phyloP scores from a whole-genome alignment of 2,329 filamentous ascomycete species.

The Scytalidium lignicola region DNA sequence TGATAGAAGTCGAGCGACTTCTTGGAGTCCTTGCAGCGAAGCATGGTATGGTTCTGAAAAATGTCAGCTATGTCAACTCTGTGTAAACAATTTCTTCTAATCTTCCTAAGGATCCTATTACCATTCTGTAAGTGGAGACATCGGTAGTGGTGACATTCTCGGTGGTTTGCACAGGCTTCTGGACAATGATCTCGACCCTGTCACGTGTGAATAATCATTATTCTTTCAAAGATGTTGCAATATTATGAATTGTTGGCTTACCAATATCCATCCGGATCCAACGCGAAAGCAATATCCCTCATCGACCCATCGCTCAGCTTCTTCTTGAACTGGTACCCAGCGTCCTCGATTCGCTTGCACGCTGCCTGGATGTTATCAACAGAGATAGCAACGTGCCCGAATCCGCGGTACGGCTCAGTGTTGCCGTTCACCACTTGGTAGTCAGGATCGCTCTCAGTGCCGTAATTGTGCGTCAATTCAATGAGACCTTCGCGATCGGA shows the following conservation, averaged over 20 bases:
- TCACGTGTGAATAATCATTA: not conserved
- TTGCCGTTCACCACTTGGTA: slow-evolving; percentile 88
- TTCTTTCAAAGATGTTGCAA: not conserved
- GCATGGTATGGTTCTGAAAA: slow-evolving; percentile 82
- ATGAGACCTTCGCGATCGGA: slow-evolving; percentile 87
- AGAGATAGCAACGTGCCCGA: slow-evolving; percentile 70
- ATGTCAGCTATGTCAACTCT: too few species aligned
- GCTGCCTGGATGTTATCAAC: slow-evolving; percentile 84
- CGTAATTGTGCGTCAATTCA: slow-evolving; percentile 80
- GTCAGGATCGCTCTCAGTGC: slow-evolving; percentile 77
- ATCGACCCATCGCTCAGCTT: slow-evolving; percentile 84
- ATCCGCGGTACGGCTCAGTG: slow-evolving; percentile 74
- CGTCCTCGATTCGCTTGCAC: slow-evolving; percentile 83
- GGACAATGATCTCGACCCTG: slow-evolving; percentile 74
- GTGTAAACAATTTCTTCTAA: too few species aligned
- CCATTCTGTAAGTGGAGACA: slow-evolving; percentile 67
- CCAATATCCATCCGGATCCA: slow-evolving; percentile 85
- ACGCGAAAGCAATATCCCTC: slow-evolving; percentile 81
- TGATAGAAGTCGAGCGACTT: slow-evolving; percentile 76
- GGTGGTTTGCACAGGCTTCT: slow-evolving; percentile 66
- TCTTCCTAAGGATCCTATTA: slow-evolving; percentile 20
- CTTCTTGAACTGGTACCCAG: slow-evolving; percentile 93
- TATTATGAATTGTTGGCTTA: slow-evolving; percentile 34
- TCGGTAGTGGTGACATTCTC: slow-evolving; percentile 71
- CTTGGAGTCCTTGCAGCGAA: slow-evolving; percentile 80